These are phyloP conservation scores for Musa balbisiana DNA, from an alignment of 202 grass and related monocot genomes.

Conservation along the genomic window DNA sequence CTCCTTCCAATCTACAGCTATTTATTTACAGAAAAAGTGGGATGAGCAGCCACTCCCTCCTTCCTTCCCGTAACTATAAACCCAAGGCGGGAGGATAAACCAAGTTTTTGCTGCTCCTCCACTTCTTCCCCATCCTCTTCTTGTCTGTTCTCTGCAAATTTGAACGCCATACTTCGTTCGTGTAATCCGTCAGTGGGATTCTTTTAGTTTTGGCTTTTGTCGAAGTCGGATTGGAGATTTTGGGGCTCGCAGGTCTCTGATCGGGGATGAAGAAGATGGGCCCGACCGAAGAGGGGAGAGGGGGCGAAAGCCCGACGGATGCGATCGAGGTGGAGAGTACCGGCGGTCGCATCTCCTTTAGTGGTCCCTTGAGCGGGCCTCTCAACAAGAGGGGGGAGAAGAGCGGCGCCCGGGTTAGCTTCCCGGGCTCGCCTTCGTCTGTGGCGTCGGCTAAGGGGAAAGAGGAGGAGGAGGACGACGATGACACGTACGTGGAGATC, in stretches of 20 bases:
- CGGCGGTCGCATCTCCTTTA: background rate
- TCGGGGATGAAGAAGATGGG: background rate
- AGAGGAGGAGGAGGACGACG: background rate
- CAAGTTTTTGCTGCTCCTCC: too few species aligned
- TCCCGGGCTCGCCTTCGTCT: background rate
- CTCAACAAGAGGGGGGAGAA: background rate
- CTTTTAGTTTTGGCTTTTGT: too few species aligned
- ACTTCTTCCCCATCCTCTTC: too few species aligned
- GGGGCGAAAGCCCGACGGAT: background rate
- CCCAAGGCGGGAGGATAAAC: too few species aligned
- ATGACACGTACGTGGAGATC: slow-evolving; percentile 10
- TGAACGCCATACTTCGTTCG: too few species aligned
- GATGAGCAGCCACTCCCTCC: too few species aligned
- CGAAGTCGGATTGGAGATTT: background rate
- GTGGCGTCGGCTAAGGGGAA: background rate
- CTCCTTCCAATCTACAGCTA: too few species aligned
- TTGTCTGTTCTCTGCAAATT: too few species aligned
- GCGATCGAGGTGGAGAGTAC: background rate
- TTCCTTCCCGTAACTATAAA: too few species aligned
- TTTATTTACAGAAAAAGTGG: too few species aligned
- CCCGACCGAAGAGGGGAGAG: background rate
- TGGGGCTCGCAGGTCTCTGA: background rate
- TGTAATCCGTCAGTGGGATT: too few species aligned
- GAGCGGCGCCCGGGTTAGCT: slow-evolving; percentile 2
- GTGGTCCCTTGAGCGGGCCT: slow-evolving; percentile 1